These are phyloP conservation scores for Erythrophleum fordii DNA, from an alignment of 306 rosid genomes.

Conservation along the genomic window DNA sequence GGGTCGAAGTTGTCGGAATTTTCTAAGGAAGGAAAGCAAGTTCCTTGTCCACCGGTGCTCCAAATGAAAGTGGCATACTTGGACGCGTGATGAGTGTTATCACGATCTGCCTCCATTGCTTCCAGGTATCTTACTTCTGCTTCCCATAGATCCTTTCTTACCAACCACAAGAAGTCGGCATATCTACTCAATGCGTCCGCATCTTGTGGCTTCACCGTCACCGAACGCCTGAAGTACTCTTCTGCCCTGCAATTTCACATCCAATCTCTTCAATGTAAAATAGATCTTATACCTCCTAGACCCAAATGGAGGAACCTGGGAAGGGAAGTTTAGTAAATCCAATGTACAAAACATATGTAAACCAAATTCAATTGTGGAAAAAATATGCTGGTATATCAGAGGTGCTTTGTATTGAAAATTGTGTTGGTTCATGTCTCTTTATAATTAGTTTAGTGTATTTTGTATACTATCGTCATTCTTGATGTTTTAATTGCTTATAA, in stretches of 20 bases:
- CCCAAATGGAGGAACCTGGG: background rate
- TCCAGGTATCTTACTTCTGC: conserved; percentile 71
- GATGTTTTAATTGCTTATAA: too few species aligned
- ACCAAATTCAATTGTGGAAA: too few species aligned
- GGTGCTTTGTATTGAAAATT: too few species aligned
- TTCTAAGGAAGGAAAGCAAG: conserved; percentile 52
- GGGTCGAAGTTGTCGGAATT: conserved; percentile 32
- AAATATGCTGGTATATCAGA: too few species aligned
- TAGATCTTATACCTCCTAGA: background rate
- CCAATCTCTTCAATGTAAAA: background rate
- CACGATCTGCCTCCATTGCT: conserved; percentile 69
- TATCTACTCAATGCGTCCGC: conserved; percentile 64
- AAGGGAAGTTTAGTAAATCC: background rate
- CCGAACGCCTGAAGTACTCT: conserved; percentile 63
- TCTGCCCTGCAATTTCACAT: conserved; percentile 69
- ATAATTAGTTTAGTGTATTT: too few species aligned
- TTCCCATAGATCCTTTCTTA: conserved; percentile 63
- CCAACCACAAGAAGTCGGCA: conserved; percentile 72
- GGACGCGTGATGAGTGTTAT: conserved; percentile 53
- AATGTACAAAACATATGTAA: background rate
- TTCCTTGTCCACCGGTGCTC: conserved; percentile 67
- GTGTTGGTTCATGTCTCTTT: too few species aligned
- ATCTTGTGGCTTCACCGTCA: conserved; percentile 54
- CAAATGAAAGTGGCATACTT: conserved; percentile 76
- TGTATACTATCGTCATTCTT: too few species aligned